Percentiles rank a stretch among this genome's conserved stretches.
phyloP scores from a whole-genome alignment of 257 asterid species.

The Plantago major region DNA sequence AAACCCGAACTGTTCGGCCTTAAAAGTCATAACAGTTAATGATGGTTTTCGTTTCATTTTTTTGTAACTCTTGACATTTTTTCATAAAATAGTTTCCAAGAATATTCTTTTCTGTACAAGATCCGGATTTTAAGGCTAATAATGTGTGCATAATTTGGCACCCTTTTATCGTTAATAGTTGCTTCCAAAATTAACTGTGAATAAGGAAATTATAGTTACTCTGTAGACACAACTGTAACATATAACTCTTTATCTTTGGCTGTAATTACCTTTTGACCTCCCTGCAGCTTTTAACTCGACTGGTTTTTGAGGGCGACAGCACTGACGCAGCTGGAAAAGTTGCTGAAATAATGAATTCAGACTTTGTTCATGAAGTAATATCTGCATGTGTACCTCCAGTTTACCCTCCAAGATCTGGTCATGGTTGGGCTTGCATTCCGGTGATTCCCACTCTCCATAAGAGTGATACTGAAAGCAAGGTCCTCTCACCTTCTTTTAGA shows the following conservation, averaged over 20 bases:
- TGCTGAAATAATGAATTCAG: conserved; percentile 90
- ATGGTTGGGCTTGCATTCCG: conserved; percentile 98
- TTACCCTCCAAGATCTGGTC: conserved; percentile 94
- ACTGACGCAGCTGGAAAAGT: conserved; percentile 98
- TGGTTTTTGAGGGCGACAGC: conserved; percentile 87
- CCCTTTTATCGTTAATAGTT: conserved; percentile 8
- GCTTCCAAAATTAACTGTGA: not conserved
- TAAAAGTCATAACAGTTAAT: not conserved
- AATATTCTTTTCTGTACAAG: not conserved
- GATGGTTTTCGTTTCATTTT: not conserved
- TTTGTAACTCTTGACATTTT: conserved; percentile 5
- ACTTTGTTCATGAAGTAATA: conserved; percentile 93
- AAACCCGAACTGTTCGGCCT: conserved; percentile 8
- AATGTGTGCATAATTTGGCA: conserved; percentile 7
- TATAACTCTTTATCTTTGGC: conserved; percentile 2
- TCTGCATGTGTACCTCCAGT: conserved; percentile 99
- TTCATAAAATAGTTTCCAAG: not conserved
- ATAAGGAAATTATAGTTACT: conserved; percentile 7
- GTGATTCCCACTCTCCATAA: conserved; percentile 72
- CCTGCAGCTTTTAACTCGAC: conserved; percentile 89
- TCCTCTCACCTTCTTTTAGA: conserved; percentile 68
- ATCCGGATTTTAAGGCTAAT: not conserved
- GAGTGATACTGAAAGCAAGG: conserved; percentile 55
- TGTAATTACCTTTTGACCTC: conserved; percentile 19
- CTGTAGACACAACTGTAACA: not conserved